Percentiles rank a stretch among this genome's conserved stretches.
Evolutionary conservation across 1,139 yeast genomes (phyloP).

Genomic region (Sugiyamaella neomexicana): DNA sequence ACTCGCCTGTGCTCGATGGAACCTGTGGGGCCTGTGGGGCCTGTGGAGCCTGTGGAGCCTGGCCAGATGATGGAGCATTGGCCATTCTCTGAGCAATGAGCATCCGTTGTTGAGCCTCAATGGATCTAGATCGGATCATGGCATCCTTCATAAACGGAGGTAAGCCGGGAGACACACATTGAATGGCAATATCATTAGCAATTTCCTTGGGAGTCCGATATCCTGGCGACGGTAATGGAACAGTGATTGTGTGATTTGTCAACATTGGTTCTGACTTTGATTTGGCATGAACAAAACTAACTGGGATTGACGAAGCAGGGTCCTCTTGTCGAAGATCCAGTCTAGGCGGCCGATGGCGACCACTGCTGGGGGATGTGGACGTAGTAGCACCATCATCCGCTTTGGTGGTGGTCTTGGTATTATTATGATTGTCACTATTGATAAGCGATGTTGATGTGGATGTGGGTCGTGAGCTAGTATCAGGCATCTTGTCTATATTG

Average conservation of each 20-base stretch:
- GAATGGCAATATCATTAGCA: conserved; percentile 39
- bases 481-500: too few relatives aligned
- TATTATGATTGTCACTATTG: background rate
- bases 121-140: conserved; percentile 37
- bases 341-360: conserved; percentile 14
- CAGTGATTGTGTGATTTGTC: conserved; percentile 1
- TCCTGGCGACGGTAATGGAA: conserved; percentile 19
- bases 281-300: conserved; percentile 1
- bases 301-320: background rate
- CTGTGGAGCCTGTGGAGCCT: background rate
- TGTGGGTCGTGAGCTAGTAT: too few relatives aligned
- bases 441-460: too few relatives aligned
- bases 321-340: conserved; percentile 7
- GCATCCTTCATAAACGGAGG: conserved; percentile 41
- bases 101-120: conserved; percentile 42
- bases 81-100: conserved; percentile 35
- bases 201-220: conserved; percentile 38
- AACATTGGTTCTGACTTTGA: conserved; percentile 8
- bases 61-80: background rate
- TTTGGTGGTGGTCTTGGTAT: background rate
- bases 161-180: conserved; percentile 46
- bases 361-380: background rate
- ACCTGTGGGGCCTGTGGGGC: background rate
- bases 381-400: background rate
- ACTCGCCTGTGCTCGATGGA: background rate